Conservation (phyloP, 352 stramenopile genomes). For the Phytophthora sp. region DNA sequence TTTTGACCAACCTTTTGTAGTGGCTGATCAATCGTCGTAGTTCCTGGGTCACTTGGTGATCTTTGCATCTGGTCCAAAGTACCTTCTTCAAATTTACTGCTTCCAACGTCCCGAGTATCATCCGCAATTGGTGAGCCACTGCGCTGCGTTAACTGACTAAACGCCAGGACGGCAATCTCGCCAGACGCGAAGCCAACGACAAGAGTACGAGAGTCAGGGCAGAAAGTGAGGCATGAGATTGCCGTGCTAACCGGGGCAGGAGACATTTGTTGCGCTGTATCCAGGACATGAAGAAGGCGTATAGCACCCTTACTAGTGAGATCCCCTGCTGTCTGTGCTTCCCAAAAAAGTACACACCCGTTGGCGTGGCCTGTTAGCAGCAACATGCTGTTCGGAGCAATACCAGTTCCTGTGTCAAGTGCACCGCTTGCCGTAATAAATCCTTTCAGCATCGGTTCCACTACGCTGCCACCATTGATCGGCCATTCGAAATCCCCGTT, state of each 20-base stretch:
- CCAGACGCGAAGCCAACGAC: conserved; percentile 58
- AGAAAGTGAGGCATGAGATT: conserved; percentile 61
- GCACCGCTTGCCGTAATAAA: conserved; percentile 44
- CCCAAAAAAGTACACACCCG: conserved; percentile 68
- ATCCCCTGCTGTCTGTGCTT: conserved; percentile 53
- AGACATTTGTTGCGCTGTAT: conserved; percentile 45
- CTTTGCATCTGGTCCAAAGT: not conserved
- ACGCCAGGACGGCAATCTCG: conserved; percentile 63
- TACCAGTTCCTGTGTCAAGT: conserved; percentile 23
- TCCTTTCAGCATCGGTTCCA: conserved; percentile 58
- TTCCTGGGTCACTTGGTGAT: not conserved
- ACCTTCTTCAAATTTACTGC: not conserved
- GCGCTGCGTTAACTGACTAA: conserved; percentile 27
- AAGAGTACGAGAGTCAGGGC: conserved; percentile 46
- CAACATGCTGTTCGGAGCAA: conserved; percentile 50
- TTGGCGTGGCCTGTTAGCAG: conserved; percentile 67
- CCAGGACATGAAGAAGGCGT: conserved; percentile 59
- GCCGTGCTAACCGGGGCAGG: conserved; percentile 37
- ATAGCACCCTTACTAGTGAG: conserved; percentile 58
- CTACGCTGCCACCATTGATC: conserved; percentile 64
- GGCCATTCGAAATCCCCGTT: conserved; percentile 75
- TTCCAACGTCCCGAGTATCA: not conserved
- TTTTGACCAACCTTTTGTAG: conserved; percentile 8
- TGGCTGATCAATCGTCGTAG: not conserved
- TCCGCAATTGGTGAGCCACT: not conserved